Evolutionary conservation across 352 stramenopile species (phyloP).

Genomic region (Phytophthora citrophthora): DNA sequence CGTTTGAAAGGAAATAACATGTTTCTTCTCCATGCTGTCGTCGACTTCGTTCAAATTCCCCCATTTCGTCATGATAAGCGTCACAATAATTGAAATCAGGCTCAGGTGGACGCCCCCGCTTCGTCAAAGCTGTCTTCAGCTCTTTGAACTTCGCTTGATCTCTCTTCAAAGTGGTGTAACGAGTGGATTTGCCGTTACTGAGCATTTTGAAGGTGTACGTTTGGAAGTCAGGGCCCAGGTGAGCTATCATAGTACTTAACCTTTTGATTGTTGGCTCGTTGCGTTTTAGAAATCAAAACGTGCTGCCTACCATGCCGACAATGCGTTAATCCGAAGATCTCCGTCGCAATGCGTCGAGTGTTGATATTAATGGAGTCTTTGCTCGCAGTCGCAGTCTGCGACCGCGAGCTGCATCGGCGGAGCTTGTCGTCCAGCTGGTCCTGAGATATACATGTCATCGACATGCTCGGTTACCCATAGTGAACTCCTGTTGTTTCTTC

Average conservation of each 20-base stretch:
- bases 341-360: too few relatives aligned
- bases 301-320: too few relatives aligned
- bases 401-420: background rate
- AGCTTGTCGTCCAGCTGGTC: background rate
- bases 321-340: too few relatives aligned
- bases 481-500: background rate
- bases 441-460: background rate
- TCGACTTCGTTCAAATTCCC: background rate
- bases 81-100: background rate
- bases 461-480: background rate
- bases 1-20: background rate
- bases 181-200: too few relatives aligned
- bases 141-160: background rate
- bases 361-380: too few relatives aligned
- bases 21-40: background rate
- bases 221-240: too few relatives aligned
- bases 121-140: background rate
- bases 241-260: too few relatives aligned
- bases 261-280: too few relatives aligned
- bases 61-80: background rate
- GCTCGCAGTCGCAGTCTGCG: too few relatives aligned
- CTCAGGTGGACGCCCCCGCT: background rate
- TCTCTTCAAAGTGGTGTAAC: background rate
- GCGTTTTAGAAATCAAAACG: too few relatives aligned
- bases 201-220: too few relatives aligned